A percentile compares a stretch with the other conserved stretches of the same genome.
Evolutionary conservation across 1,284 basidiomycete genomes (phyloP).

Genomic region (Dichomitus squalens): DNA sequence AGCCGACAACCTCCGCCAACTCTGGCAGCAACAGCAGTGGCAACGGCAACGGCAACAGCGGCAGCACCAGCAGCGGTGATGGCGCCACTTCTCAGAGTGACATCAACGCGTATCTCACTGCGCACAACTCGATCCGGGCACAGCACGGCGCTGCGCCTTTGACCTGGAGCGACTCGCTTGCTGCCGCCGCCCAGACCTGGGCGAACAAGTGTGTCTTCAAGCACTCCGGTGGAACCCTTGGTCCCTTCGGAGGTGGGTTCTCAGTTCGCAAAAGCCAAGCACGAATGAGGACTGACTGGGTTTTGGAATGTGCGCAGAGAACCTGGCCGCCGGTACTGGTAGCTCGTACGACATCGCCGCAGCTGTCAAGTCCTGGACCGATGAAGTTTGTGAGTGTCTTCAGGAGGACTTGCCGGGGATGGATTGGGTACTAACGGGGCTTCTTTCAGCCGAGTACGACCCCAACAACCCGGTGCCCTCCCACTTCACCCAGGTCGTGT

Average conservation of each 20-base stretch:
- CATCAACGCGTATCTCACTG: conserved; percentile 46
- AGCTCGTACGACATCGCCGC: conserved; percentile 45
- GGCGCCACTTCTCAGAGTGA: conserved; percentile 32
- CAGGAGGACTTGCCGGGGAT: too few relatives aligned
- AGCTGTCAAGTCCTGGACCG: conserved; percentile 61
- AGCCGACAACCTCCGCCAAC: neutral
- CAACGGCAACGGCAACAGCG: too few relatives aligned
- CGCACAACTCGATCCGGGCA: conserved; percentile 62
- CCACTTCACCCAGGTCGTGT: conserved; percentile 74
- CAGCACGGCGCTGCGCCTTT: conserved; percentile 60
- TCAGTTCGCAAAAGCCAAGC: neutral
- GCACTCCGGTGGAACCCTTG: conserved; percentile 65
- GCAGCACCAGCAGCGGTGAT: too few relatives aligned
- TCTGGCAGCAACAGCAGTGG: conserved; percentile 1
- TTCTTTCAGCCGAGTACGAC: conserved; percentile 54
- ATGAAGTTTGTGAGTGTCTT: conserved; percentile 48
- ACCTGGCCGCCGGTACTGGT: conserved; percentile 69
- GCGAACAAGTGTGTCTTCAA: conserved; percentile 61
- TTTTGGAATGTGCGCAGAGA: conserved; percentile 47
- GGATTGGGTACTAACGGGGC: neutral
- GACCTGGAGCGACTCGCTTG: conserved; percentile 58
- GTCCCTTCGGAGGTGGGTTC: conserved; percentile 57
- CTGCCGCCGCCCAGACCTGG: conserved; percentile 63
- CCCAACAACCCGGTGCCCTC: conserved; percentile 56
- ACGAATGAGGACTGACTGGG: neutral